Conservation (phyloP, 129 eudicot genomes). For the Arctium lappa region DNA sequence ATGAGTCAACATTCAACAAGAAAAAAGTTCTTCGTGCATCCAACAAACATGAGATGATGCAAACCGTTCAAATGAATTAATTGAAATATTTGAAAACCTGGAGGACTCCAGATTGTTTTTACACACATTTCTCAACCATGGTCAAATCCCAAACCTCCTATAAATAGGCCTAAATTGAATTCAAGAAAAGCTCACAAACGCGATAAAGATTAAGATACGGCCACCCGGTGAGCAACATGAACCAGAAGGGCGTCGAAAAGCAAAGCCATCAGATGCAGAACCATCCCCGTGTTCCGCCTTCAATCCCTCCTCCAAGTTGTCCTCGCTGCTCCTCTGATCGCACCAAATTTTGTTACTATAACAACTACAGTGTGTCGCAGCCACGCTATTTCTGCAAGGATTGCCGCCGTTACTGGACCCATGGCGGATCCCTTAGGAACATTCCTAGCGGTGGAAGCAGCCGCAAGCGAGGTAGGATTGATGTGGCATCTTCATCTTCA, state of each 20-base stretch:
- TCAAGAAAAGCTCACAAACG: background rate
- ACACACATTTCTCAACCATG: conserved; percentile 18
- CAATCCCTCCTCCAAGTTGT: conserved; percentile 28
- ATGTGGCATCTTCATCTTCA: background rate
- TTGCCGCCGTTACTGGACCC: conserved; percentile 33
- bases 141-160: conserved; percentile 17
- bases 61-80: conserved; percentile 15
- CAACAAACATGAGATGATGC: conserved; percentile 11
- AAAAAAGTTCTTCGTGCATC: background rate
- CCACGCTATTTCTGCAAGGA: conserved; percentile 30
- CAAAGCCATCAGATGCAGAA: background rate
- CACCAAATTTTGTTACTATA: conserved; percentile 33
- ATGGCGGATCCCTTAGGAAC: conserved; percentile 28
- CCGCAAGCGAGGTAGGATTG: conserved; percentile 22
- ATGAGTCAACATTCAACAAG: background rate
- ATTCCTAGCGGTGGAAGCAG: conserved; percentile 11
- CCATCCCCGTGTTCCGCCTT: conserved; percentile 20
- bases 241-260: background rate
- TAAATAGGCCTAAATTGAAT: conserved; percentile 17
- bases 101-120: conserved; percentile 20
- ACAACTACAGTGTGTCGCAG: conserved; percentile 24
- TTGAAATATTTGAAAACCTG: conserved; percentile 10
- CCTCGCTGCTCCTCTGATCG: conserved; percentile 25
- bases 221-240: conserved; percentile 7
- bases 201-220: background rate